Evolutionary conservation across 2,329 filamentous ascomycete species (phyloP), one percentile per base, ranked within the genome.

Genomic region (Xylariales sp.): DNA sequence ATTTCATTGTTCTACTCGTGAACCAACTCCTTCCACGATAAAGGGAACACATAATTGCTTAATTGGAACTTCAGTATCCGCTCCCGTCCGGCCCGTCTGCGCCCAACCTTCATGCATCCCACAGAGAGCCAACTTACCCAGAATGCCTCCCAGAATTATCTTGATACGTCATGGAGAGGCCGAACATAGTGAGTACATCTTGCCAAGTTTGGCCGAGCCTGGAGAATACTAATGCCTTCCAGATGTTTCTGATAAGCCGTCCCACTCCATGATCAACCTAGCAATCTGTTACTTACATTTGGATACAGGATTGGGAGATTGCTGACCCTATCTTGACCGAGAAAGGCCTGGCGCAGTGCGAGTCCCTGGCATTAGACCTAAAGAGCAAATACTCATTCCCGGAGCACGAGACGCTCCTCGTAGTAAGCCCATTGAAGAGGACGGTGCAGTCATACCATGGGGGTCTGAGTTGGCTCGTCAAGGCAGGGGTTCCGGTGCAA

Each of bases 141-240:
- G 21, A 33, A 68, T 68, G 65, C 48, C 64, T 11, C 64, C 64
- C 5, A 56, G 57, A 4, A 50, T 68, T n/a, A 61, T 69, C 45
- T 46, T 69, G 5, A 64, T 69, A 44, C 56, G 65, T 35, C 65
- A 69, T 43, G 65, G 60, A 18, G 55, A 69, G 56, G 65, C 65
- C 27, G 28, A 57, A 36, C 65, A 69, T 37, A 69, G 65, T 66
- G 49, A 54, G 58, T 57, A 28, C 11, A 20, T 18, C 36, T 22
- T 20, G 20, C 11, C 28, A 9, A 7, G 28, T 12, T 18, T 32
- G 5, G 40, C 15, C 19, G 46, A 40, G 28, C 43, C 36, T 20
- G 7, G 6, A 19, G n/a, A n/a, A 44, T 47, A 34, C 50, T 43
- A 25, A 41, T 29, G 24, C 31, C n/a, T 31, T n/a, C 14, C 14